phyloP scores from a whole-genome alignment of 1,284 basidiomycete species.

The Takashimella tepidaria region DNA sequence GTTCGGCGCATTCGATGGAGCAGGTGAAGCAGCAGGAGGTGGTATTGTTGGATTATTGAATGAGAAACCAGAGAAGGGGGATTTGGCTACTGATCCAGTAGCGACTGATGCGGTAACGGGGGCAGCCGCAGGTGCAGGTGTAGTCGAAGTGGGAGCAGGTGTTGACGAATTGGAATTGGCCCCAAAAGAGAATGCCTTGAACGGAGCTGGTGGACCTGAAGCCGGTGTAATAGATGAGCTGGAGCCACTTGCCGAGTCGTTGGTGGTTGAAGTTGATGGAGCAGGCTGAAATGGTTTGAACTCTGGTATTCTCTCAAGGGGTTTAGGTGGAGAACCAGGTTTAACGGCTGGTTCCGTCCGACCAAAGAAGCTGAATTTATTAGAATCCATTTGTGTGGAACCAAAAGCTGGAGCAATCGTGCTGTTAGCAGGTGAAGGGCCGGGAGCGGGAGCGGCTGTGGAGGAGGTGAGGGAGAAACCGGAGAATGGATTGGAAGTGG shows the following conservation, averaged over 20 bases:
- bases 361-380: not conserved
- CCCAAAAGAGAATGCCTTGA: not conserved
- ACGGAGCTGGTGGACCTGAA: not conserved
- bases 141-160: not conserved
- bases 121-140: not conserved
- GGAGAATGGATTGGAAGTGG: not conserved
- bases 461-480: not conserved
- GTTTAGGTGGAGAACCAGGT: not conserved
- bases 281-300: not conserved
- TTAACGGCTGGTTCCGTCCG: not conserved
- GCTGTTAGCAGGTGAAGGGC: not conserved
- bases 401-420: not conserved
- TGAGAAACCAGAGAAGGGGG: slow-evolving; percentile 10
- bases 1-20: not conserved
- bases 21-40: slow-evolving; percentile 4
- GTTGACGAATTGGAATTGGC: slow-evolving; percentile 3
- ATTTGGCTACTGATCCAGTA: slow-evolving; percentile 1
- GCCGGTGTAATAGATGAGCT: not conserved
- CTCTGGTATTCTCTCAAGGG: not conserved
- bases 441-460: not conserved
- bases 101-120: not conserved
- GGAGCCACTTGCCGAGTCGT: not conserved
- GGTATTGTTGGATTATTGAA: slow-evolving; percentile 17
- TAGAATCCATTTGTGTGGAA: not conserved
- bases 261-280: not conserved